Percentiles rank a stretch among this genome's conserved stretches.
Evolutionary conservation across 2,329 filamentous ascomycete genomes (phyloP).

Genomic region (Capronia coronata): DNA sequence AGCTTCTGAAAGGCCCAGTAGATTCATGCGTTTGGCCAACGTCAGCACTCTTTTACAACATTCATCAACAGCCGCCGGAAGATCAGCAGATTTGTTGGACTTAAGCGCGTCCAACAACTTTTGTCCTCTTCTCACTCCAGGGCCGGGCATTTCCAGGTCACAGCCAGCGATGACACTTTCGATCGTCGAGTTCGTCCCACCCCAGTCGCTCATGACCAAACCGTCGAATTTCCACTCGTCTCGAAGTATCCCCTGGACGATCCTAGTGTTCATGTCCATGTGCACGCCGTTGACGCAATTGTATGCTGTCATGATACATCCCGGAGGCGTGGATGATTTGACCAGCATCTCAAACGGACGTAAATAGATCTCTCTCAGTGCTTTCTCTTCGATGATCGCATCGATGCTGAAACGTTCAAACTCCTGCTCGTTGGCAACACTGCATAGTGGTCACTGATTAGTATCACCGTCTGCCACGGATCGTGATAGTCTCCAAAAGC

Average conservation of each 20-base stretch:
- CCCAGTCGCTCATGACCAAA: conserved; percentile 43
- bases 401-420: conserved; percentile 38
- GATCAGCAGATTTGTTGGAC: conserved; percentile 26
- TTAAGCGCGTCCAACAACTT: conserved; percentile 30
- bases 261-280: conserved; percentile 33
- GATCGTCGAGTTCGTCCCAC: conserved; percentile 26
- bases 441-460: too few species aligned
- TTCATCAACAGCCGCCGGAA: too few species aligned
- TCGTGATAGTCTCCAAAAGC: too few species aligned
- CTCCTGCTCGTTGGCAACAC: conserved; percentile 41
- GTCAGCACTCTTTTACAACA: too few species aligned
- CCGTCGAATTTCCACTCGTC: conserved; percentile 43
- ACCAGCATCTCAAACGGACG: conserved; percentile 57
- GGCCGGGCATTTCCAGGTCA: conserved; percentile 31
- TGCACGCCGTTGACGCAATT: conserved; percentile 50
- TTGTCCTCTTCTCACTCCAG: conserved; percentile 30
- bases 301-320: conserved; percentile 52
- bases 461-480: too few species aligned
- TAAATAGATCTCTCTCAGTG: conserved; percentile 58
- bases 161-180: conserved; percentile 28
- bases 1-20: too few species aligned
- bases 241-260: conserved; percentile 39
- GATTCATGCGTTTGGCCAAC: too few species aligned
- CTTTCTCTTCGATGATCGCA: conserved; percentile 42
- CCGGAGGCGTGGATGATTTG: conserved; percentile 48